Evolutionary conservation across 2,329 filamentous ascomycete species (phyloP).

Genomic region (Volutella citrinella): DNA sequence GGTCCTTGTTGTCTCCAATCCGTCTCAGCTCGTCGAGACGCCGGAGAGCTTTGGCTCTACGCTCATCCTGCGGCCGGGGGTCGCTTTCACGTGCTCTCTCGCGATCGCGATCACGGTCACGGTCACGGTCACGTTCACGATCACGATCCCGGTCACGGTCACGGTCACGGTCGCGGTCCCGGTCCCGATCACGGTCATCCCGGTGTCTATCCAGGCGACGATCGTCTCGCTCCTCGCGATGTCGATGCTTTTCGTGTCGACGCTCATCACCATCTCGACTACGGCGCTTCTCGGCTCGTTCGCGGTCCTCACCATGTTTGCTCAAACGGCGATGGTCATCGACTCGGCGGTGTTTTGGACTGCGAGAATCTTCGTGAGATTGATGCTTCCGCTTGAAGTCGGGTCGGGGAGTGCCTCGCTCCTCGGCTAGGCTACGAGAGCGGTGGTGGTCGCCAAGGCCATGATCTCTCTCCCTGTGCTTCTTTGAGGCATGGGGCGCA

Average conservation of each 20-base stretch:
- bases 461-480: conserved; percentile 45
- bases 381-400: conserved; percentile 62
- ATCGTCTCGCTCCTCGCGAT: conserved; percentile 29
- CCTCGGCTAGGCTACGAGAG: conserved; percentile 49
- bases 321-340: conserved; percentile 39
- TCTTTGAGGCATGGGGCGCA: conserved; percentile 48
- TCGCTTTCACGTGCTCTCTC: conserved; percentile 23
- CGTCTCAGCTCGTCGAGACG: conserved; percentile 42
- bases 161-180: conserved; percentile 30
- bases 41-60: conserved; percentile 38
- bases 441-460: conserved; percentile 47
- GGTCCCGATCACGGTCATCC: conserved; percentile 20
- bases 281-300: conserved; percentile 27
- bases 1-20: conserved; percentile 49
- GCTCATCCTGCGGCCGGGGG: conserved; percentile 36
- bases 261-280: conserved; percentile 18
- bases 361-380: conserved; percentile 41
- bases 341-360: conserved; percentile 40
- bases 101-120: conserved; percentile 17
- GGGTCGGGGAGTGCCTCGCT: conserved; percentile 48
- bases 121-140: conserved; percentile 18
- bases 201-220: conserved; percentile 20
- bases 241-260: conserved; percentile 24
- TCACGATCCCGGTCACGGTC: conserved; percentile 25
- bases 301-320: conserved; percentile 35